These are phyloP conservation scores for Colletotrichum sp. DNA, from an alignment of 2,329 filamentous ascomycete species.

Conservation along the genomic window DNA sequence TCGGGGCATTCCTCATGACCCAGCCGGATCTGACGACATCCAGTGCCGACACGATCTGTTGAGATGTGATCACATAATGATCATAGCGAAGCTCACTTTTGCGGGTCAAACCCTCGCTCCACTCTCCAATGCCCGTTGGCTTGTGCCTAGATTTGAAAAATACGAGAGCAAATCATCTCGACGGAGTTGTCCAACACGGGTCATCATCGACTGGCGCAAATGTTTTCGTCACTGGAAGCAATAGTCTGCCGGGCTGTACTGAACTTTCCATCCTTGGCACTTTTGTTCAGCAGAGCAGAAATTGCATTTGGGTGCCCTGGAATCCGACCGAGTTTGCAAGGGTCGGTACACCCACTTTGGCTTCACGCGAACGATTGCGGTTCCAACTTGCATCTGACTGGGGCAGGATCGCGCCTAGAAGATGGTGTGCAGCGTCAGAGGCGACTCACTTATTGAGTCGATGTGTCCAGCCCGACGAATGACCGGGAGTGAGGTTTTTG, in stretches of 20 bases:
- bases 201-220: not conserved
- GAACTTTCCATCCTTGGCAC: not conserved
- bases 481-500: not conserved
- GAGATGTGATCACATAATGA: constrained; percentile 12
- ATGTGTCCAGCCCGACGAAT: not conserved
- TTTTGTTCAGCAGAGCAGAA: not conserved
- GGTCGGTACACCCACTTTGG: not conserved
- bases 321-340: not conserved
- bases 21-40: not conserved
- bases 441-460: not conserved
- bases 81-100: not conserved
- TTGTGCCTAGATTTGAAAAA: not conserved
- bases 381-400: not conserved
- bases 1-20: not conserved
- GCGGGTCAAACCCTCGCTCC: not conserved
- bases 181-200: not conserved
- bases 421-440: constrained; percentile 10
- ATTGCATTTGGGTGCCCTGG: not conserved
- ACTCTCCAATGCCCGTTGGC: not conserved
- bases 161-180: not conserved
- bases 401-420: not conserved
- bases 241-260: not conserved
- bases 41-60: not conserved
- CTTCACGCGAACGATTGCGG: not conserved
- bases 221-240: not conserved